Conservation (phyloP, 768 basidiomycete genomes). For the Lentinula guzmanii region DNA sequence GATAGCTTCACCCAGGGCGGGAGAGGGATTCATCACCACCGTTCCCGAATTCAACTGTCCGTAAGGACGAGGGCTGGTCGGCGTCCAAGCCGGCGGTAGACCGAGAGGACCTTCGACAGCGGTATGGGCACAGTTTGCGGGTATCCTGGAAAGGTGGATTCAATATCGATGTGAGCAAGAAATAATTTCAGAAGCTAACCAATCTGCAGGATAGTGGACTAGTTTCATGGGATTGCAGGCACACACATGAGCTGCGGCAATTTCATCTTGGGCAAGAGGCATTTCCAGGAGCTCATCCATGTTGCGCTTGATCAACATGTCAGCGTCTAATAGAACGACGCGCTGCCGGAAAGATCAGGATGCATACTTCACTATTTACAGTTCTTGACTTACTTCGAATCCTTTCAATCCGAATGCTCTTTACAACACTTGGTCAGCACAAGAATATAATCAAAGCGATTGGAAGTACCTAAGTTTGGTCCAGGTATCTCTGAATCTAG, state of each 20-base stretch:
- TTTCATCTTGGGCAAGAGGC: conserved; percentile 57
- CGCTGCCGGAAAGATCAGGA: conserved; percentile 35
- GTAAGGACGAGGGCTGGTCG: conserved; percentile 62
- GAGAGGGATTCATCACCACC: conserved; percentile 78
- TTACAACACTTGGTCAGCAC: conserved; percentile 2
- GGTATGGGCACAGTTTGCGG: conserved; percentile 87
- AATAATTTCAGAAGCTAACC: conserved; percentile 40
- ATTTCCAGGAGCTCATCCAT: conserved; percentile 75
- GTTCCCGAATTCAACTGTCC: conserved; percentile 86
- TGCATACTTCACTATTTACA: neutral
- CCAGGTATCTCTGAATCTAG: conserved; percentile 66
- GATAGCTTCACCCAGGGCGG: conserved; percentile 45
- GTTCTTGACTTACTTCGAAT: conserved; percentile 50
- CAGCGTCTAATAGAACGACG: conserved; percentile 77
- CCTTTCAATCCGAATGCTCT: conserved; percentile 61
- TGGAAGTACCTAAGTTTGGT: conserved; percentile 49
- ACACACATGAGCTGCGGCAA: conserved; percentile 87
- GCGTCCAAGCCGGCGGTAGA: conserved; percentile 25
- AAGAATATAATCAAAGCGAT: neutral
- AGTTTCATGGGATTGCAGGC: conserved; percentile 90
- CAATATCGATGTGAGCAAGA: neutral
- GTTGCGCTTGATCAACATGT: conserved; percentile 79
- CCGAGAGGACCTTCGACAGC: conserved; percentile 41
- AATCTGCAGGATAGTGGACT: conserved; percentile 83
- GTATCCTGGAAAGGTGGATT: conserved; percentile 53